Base-by-base conservation (phyloP, 495 filamentous ascomycete genomes). In the Aspergillus bertholletiae region DNA sequence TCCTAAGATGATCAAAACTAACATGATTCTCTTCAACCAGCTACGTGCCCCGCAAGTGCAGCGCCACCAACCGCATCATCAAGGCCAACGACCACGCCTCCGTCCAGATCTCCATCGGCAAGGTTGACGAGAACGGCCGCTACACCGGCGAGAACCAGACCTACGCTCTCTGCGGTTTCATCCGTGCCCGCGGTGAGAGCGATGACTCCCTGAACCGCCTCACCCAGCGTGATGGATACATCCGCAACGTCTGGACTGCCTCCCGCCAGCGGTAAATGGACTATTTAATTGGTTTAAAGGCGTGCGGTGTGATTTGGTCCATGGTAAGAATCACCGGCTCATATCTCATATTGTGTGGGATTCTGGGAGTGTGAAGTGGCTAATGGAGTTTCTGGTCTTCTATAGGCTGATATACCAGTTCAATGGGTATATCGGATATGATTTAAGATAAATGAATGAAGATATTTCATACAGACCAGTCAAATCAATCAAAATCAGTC, bases 41-140 rank as follows among this genome's bases (percentile, higher is more conserved):
- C 75, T 97, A 97, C 84, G 91, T 97, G 82, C 93, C 95, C 75
- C 91, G 94, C 84, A 99, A 93, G 85, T 93, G 90, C 88, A 88
- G 83, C 74, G 90, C 89, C 68, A 93, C 89, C 75, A 89, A 89
- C 87, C 86, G 89, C 77, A 96, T 97, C 85, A 96, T 97, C 86
- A 96, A 96, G 83, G 89, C 94, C 80, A 96, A 97, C 80, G 94
- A 95, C 79, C 90, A 95, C 82, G 90, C 88, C 64, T 92, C 88
- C 51, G 92, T 92, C 64, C 88, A 96, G 81, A 88, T 96, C 45
- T 77, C 85, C 64, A 81, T 96, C 72, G 91, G 88, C 74, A 93
- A 95, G 76, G 88, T 96, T 67, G 91, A 96, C 77, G 92, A 97
- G 78, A 89, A 89, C 79, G 93, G 94, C 62, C 88, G 92, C 65